Base-by-base conservation (phyloP, 768 basidiomycete genomes). In the Amanita phalloides region DNA sequence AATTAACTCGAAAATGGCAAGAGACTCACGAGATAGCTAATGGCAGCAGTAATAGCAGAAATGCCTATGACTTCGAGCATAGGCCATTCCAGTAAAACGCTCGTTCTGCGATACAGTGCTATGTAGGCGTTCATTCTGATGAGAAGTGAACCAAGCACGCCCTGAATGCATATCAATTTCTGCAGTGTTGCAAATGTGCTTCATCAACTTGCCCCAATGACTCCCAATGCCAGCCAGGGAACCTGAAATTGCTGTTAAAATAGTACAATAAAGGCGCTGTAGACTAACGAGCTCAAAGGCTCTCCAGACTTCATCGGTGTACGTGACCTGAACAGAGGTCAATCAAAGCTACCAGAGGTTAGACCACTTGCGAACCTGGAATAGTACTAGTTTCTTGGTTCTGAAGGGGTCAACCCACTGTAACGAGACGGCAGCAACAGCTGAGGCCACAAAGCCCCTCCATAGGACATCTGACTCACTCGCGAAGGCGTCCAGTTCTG, bases 401-500 rank as follows among this genome's bases (percentile, higher is more conserved):
- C 84, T 83, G 62, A 92, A 93, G 0, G 91, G 91, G 60, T 93
- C 84, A 44, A 92, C 75, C 64, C 84, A 82, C 63, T 90, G 86
- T 48, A 95, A 66, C 0, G 86, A 76, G n/a, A 90, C 80, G 1
- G 90, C 89, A 0, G 91, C 91, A 48, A 92, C 77, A 46, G 84
- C 87, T 6, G 89, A 90, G 13, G 88, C 90, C 50, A 90, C 90
- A 62, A 95, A 95, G n/a, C 84, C 88, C 51, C 81, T 74, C 85
- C 84, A 86, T 75, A 86, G 80, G 26, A 86, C 84, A 56, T 90
- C 86, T 2, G 82, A 81, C 54, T 84, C 82, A 57, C 77, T 80
- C 14, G 81, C 76, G 60, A 84, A 83, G 1, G 79, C 76, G 56
- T 84, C 82, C 14, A 86, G 66, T 61, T 86, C 82, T 79, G 53